Base-by-base conservation (phyloP, 345 rosid species). In the Toxicodendron radicans region DNA sequence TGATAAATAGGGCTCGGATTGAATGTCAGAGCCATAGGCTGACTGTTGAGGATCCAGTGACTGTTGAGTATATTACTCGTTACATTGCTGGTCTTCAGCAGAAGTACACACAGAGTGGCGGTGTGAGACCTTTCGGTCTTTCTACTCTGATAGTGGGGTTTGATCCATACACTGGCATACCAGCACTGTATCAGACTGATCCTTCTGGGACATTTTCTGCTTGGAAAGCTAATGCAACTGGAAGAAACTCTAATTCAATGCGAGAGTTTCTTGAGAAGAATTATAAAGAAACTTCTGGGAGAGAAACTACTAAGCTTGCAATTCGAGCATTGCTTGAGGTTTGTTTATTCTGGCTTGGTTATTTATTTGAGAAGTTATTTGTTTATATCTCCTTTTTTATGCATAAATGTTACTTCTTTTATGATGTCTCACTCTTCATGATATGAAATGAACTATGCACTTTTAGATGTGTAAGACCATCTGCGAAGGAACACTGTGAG, bases 221-320 rank as follows among this genome's bases (percentile, higher is more conserved):
- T 18, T 89, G 97, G 98, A 94, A 94, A 80, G 98, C 98, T 52
- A 94, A 94, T 75, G 93, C 98, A 16, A 94, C 97, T 6, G 98
- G 98, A 49, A 86, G 97, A 72, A 94, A 92, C 84, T 92, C 98
- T 18, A 94, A 94, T 74, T 94, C 97, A 0, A 92, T 94, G 69
- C 73, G 96, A 63, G 98, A 92, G 78, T 94, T 89, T 64, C 82
- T 92, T 24, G 98, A 94, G 88, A 94, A 92, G 79, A 90, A 92
- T 64, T 94, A 88, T 67, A 92, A 87, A 76, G 98, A 92, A 68
- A 87, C 93, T 56, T 84, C 94, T 54, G 94, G 91, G 45, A 91
- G 83, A 76, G 98, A 91, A 81, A 94, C 98, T 27, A 60, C 90
- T 52, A 94, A 94, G 88, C 82, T 94, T 16, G 90, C 97, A 2